Evolutionary conservation across 495 filamentous ascomycete genomes (phyloP), one percentile per base, ranked within the genome.

Genomic region (Schizothecium vesticola): DNA sequence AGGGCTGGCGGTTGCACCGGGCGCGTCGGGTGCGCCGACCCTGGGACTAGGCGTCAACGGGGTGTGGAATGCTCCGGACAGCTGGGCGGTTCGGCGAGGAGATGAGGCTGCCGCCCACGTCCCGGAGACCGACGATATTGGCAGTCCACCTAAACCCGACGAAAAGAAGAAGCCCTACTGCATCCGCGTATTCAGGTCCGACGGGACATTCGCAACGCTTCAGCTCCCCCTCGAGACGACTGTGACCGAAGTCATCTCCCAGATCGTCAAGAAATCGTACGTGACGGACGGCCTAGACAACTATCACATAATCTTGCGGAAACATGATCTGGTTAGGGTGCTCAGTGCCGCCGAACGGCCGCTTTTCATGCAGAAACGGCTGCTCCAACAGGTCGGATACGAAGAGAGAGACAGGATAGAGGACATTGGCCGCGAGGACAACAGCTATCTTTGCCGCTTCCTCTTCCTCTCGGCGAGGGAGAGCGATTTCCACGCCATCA

Each of bases 381-480:
- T 99, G 26, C 84, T 99, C 9, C 91, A 97, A 78, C 92, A 97
- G 78, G 90, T 93, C 31, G 95, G 95, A 13, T 99, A 97, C 75
- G 90, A 89, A n/a, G 85, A 90, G 29, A 88, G 87, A 24, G 96
- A 99, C 75, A 87, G 86, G 55, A 87, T 98, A 56, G 94, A 97
- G 73, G 95, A 97, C 67, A 88, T 99, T 63, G 95, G 95, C n/a
- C 88, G 95, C 58, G 95, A 99, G 76, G 95, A 99, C 78, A 96
- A 97, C 77, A 94, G 93, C 73, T 98, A 98, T 71, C 84, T 99
- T 8, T 94, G 94, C 73, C 92, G 95, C 9, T 98, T 98, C 79
- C 91, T 93, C 25, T 99, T 98, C 76, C 82, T 97, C 61, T 92
- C 94, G 11, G 90, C 90, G 12, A 90, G 92, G 68, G 88, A 96